phyloP scores from a whole-genome alignment of 345 rosid genomes.

The Hypericum perforatum region DNA sequence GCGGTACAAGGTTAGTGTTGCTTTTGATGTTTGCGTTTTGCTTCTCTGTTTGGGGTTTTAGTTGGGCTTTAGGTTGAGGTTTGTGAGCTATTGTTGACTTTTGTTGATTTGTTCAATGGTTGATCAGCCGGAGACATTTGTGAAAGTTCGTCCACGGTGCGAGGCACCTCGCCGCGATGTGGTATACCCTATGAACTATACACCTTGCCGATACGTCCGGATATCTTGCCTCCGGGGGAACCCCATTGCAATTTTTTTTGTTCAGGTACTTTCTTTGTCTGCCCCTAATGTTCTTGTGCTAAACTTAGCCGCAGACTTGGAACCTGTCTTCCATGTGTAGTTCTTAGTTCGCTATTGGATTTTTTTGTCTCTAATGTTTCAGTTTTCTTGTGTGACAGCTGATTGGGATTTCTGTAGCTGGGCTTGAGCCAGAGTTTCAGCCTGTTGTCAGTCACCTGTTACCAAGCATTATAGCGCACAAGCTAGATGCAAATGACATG shows the following conservation, averaged over 20 bases:
- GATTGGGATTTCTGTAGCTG: slow-evolving; percentile 58
- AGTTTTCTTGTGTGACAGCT: slow-evolving; percentile 33
- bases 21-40: background rate
- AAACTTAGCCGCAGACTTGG: too few relatives aligned
- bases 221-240: slow-evolving; percentile 82
- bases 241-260: slow-evolving; percentile 77
- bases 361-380: slow-evolving; percentile 8
- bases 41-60: slow-evolving; percentile 2
- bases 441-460: slow-evolving; percentile 69
- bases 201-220: slow-evolving; percentile 70
- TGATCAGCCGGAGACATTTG: slow-evolving; percentile 74
- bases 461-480: slow-evolving; percentile 60
- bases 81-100: background rate
- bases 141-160: slow-evolving; percentile 73
- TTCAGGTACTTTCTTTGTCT: slow-evolving; percentile 41
- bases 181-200: slow-evolving; percentile 66
- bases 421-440: slow-evolving; percentile 80
- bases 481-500: slow-evolving; percentile 60
- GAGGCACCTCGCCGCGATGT: slow-evolving; percentile 90
- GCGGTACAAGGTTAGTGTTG: slow-evolving; percentile 51
- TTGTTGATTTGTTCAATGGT: slow-evolving; percentile 13
- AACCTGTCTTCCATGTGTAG: too few relatives aligned
- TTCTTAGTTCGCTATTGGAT: background rate
- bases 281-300: slow-evolving; percentile 7
- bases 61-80: background rate